Evolutionary conservation across 2,329 filamentous ascomycete species (phyloP).

Genomic region (Zopfia rhizophila): DNA sequence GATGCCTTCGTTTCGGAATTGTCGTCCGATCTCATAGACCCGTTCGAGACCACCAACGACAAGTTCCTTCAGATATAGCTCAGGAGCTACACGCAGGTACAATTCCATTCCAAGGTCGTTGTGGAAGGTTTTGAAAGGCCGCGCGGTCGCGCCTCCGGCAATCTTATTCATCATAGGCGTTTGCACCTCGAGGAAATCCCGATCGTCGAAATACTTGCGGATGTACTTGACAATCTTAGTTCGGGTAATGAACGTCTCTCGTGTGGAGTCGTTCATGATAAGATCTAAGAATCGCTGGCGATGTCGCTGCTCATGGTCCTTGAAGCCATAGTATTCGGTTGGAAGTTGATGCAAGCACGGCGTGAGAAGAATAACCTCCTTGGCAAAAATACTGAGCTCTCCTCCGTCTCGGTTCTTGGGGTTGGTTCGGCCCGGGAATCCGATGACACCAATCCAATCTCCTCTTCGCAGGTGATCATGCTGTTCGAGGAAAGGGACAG

Average conservation of each 20-base stretch:
- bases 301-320: conserved; percentile 93
- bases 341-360: conserved; percentile 93
- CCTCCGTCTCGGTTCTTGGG: conserved; percentile 92
- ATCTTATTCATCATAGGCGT: conserved; percentile 98
- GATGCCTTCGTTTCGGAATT: conserved; percentile 93
- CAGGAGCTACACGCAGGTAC: conserved; percentile 93
- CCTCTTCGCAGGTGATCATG: conserved; percentile 90
- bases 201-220: conserved; percentile 85
- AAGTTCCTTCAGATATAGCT: conserved; percentile 95
- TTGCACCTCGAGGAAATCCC: conserved; percentile 92
- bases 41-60: conserved; percentile 93
- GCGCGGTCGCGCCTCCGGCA: conserved; percentile 93
- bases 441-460: conserved; percentile 90
- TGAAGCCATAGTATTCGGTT: conserved; percentile 91
- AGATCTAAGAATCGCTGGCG: conserved; percentile 94
- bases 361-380: conserved; percentile 83
- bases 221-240: conserved; percentile 91
- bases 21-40: conserved; percentile 94
- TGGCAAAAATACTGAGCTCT: conserved; percentile 93
- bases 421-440: conserved; percentile 84
- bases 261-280: conserved; percentile 92
- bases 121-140: conserved; percentile 94
- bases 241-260: conserved; percentile 84
- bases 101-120: conserved; percentile 96
- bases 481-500: conserved; percentile 81